These are phyloP conservation scores for Peronospora destructor DNA, from an alignment of 352 stramenopile species.

Conservation along the genomic window DNA sequence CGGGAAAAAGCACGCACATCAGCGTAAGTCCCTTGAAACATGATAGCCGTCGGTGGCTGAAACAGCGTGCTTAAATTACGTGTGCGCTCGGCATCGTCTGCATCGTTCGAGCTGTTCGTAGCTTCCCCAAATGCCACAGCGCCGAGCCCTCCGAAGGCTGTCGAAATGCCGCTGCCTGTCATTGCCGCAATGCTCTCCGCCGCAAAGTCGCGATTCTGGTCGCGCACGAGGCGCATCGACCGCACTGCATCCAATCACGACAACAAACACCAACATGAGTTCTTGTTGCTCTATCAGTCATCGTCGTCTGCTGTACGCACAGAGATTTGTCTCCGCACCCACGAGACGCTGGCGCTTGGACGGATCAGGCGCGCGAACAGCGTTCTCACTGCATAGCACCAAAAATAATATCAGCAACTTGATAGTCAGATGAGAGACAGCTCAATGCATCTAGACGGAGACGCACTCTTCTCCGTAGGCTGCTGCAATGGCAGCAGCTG, in stretches of 20 bases:
- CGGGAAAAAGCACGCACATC: slow-evolving; percentile 39
- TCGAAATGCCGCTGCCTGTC: slow-evolving; percentile 40
- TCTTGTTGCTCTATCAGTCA: neutral
- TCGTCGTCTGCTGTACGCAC: slow-evolving; percentile 18
- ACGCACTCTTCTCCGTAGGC: slow-evolving; percentile 37
- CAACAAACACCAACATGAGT: slow-evolving; percentile 3
- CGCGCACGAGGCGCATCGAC: slow-evolving; percentile 49
- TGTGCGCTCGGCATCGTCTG: slow-evolving; percentile 15
- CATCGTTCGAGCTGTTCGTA: slow-evolving; percentile 6
- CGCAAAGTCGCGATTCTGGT: slow-evolving; percentile 76
- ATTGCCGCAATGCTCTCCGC: slow-evolving; percentile 75
- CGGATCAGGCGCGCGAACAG: slow-evolving; percentile 69
- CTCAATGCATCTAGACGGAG: neutral
- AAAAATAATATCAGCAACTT: slow-evolving; percentile 6
- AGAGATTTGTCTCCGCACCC: slow-evolving; percentile 38
- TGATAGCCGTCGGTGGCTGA: slow-evolving; percentile 63
- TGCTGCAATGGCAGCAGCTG: slow-evolving; percentile 29
- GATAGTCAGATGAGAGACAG: neutral
- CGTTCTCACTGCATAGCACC: slow-evolving; percentile 23
- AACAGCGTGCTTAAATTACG: slow-evolving; percentile 68
- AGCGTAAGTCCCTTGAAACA: slow-evolving; percentile 73
- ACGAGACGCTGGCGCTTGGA: slow-evolving; percentile 80
- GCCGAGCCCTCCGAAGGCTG: slow-evolving; percentile 33
- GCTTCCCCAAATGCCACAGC: slow-evolving; percentile 12
- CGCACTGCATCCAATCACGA: slow-evolving; percentile 19